phyloP scores from a whole-genome alignment of 225 moss, liverwort and hornwort genomes.

The Bryoerythrophyllum caledonicum region DNA sequence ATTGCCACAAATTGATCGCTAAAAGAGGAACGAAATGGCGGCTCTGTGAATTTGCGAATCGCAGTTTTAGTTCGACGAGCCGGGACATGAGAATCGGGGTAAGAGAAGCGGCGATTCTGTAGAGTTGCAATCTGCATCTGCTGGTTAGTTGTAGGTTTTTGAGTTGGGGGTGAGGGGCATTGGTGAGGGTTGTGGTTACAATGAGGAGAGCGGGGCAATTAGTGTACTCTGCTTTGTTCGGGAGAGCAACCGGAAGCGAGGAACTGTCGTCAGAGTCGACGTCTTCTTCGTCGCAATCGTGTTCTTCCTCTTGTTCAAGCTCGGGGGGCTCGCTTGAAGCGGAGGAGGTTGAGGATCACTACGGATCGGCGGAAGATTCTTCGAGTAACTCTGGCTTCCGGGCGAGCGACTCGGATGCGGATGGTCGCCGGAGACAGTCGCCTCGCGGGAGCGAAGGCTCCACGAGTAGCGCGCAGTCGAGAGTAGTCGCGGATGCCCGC shows the following conservation, averaged over 20 bases:
- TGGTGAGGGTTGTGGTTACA: too few relatives aligned
- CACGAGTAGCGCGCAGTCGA: background rate
- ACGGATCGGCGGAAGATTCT: conserved; percentile 10
- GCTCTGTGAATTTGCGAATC: too few relatives aligned
- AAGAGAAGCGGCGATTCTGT: background rate
- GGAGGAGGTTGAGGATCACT: conserved; percentile 10
- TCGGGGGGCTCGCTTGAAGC: background rate
- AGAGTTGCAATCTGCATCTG: background rate
- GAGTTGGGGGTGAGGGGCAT: background rate
- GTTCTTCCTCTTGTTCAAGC: background rate
- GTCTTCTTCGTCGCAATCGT: background rate
- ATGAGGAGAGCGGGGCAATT: conserved; percentile 9
- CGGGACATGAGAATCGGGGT: background rate
- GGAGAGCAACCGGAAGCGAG: conserved; percentile 5
- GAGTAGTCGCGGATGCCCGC: background rate
- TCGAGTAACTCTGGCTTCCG: background rate
- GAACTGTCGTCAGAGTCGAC: background rate
- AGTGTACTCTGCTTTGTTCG: background rate
- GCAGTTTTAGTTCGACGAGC: too few relatives aligned
- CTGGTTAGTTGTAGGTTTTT: background rate
- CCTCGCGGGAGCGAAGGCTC: background rate
- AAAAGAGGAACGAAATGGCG: too few relatives aligned
- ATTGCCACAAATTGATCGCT: background rate
- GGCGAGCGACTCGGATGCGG: conserved; percentile 2
- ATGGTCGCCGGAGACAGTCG: background rate